phyloP scores from a whole-genome alignment of 305 asterid species.

The Salvia sclarea region DNA sequence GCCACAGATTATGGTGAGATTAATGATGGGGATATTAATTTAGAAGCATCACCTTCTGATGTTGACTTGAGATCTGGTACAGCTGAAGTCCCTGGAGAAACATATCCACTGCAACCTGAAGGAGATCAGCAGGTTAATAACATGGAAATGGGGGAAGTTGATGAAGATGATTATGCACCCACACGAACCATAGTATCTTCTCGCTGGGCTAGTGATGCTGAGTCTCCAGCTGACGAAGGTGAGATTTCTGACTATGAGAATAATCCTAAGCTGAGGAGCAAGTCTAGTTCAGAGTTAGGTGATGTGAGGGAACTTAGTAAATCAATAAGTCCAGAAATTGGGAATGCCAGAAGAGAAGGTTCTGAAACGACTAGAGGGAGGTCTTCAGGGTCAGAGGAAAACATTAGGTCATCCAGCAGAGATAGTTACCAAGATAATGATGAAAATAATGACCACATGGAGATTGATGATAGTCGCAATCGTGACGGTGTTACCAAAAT shows the following conservation, averaged over 20 bases:
- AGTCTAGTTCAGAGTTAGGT: slow-evolving; percentile 44
- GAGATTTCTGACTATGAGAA: slow-evolving; percentile 64
- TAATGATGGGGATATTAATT: slow-evolving; percentile 28
- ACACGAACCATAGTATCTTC: slow-evolving; percentile 61
- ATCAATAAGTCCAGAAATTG: slow-evolving; percentile 56
- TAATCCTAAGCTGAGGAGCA: slow-evolving; percentile 38
- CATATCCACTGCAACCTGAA: slow-evolving; percentile 38
- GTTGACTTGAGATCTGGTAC: slow-evolving; percentile 33
- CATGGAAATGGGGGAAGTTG: slow-evolving; percentile 36
- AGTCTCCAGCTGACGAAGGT: slow-evolving; percentile 85
- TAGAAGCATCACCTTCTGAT: slow-evolving; percentile 41
- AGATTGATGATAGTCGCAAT: slow-evolving; percentile 45
- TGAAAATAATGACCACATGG: slow-evolving; percentile 53
- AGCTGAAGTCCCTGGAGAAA: slow-evolving; percentile 41
- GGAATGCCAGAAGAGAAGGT: slow-evolving; percentile 53
- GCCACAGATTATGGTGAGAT: slow-evolving; percentile 31
- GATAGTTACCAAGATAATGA: slow-evolving; percentile 54
- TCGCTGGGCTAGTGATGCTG: slow-evolving; percentile 82
- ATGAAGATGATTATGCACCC: slow-evolving; percentile 53
- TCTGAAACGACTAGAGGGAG: slow-evolving; percentile 52
- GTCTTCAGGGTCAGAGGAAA: slow-evolving; percentile 62
- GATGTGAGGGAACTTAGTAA: slow-evolving; percentile 44
- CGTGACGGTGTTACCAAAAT: slow-evolving; percentile 46
- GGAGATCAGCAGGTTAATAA: slow-evolving; percentile 36
- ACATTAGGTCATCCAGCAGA: slow-evolving; percentile 67